These are phyloP conservation scores for Cordyceps tenuipes DNA, from an alignment of 2,329 filamentous ascomycete species.

Conservation along the genomic window DNA sequence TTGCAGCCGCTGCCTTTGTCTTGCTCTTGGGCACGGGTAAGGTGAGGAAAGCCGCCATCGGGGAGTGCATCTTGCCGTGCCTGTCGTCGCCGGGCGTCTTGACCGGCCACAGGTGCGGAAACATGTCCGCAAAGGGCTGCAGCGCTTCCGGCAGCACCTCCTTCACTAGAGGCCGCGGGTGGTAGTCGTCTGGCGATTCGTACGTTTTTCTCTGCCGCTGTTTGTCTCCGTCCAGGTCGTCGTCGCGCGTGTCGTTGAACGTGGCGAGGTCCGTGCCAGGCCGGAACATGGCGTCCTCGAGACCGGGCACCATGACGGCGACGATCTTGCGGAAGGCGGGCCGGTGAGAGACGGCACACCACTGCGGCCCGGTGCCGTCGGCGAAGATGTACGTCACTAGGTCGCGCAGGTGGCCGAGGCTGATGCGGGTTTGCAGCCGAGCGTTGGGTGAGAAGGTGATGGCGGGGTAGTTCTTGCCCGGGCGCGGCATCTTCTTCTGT, in stretches of 20 bases:
- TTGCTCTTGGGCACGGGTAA: slow-evolving; percentile 64
- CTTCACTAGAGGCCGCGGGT: slow-evolving; percentile 44
- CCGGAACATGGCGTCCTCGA: slow-evolving; percentile 87
- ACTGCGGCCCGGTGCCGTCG: slow-evolving; percentile 56
- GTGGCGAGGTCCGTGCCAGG: slow-evolving; percentile 41
- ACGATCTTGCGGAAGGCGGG: slow-evolving; percentile 70
- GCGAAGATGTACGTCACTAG: slow-evolving; percentile 59
- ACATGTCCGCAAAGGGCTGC: slow-evolving; percentile 69
- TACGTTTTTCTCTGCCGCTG: slow-evolving; percentile 5
- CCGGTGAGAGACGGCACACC: slow-evolving; percentile 55
- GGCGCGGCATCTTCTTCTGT: slow-evolving; percentile 51
- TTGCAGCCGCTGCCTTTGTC: slow-evolving; percentile 31
- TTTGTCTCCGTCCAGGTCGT: slow-evolving; percentile 19
- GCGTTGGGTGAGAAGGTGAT: slow-evolving; percentile 50
- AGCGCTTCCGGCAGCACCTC: slow-evolving; percentile 46
- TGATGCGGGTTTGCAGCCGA: slow-evolving; percentile 53
- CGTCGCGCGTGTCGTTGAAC: slow-evolving; percentile 31
- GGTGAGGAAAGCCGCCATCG: slow-evolving; percentile 74
- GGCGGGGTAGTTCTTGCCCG: slow-evolving; percentile 49
- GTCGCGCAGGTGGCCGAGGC: slow-evolving; percentile 53
- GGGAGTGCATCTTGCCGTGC: slow-evolving; percentile 74
- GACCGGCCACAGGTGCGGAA: slow-evolving; percentile 82
- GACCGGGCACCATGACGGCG: slow-evolving; percentile 80
- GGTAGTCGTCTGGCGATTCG: slow-evolving; percentile 51
- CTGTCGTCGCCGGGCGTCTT: slow-evolving; percentile 80